Evolutionary conservation across 2,329 filamentous ascomycete genomes (phyloP), one percentile per base, ranked within the genome.

Genomic region (Dryadomyces quercivorus): DNA sequence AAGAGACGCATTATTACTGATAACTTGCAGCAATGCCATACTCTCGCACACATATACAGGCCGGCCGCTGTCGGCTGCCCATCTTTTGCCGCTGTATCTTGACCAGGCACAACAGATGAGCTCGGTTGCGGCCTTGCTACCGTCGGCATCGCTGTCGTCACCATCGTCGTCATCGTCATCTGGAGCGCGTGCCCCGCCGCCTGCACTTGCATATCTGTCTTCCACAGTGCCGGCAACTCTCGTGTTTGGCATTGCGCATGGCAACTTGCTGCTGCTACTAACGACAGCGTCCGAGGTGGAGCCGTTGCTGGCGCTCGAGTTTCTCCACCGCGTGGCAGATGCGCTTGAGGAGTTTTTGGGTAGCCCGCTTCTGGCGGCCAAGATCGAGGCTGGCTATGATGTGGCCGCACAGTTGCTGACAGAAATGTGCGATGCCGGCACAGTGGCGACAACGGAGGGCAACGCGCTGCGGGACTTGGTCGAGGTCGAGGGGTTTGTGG

Each of bases 371-470:
- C 74, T 96, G 55, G 85, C 90, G 20, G 80, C 79, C 65, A 95
- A 93, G 73, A 85, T 98, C 60, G 90, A 96, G 69, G 79, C 76
- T 61, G 90, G 82, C 69, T 97, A 97, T 70, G 88, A 97, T 80
- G 85, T 97, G 31, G 86, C 94, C 38, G 91, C 91, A 18, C 93
- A 98, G 71, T 73, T 98, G 26, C 76, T 97, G 56, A 88, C 84
- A 58, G 93, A 98, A 71, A 95, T 98, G 86, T 96, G 93, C 67
- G 93, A 98, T 74, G 88, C 84, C 44, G 93, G 93, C 16, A 79
- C 84, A n/a, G 78, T 96, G 40, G 86, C 15, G 48, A 95, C 89
- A 55, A 96, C 92, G 1, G 93, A 98, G 68, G 86, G 88, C 10
- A 97, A 98, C 73, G 88, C 91, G 20, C 71, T 98, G 63, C 80